Evolutionary conservation across 192 early-diverging fungal species (phyloP), one percentile per base, ranked within the genome.

Genomic region (Podila epicladia): DNA sequence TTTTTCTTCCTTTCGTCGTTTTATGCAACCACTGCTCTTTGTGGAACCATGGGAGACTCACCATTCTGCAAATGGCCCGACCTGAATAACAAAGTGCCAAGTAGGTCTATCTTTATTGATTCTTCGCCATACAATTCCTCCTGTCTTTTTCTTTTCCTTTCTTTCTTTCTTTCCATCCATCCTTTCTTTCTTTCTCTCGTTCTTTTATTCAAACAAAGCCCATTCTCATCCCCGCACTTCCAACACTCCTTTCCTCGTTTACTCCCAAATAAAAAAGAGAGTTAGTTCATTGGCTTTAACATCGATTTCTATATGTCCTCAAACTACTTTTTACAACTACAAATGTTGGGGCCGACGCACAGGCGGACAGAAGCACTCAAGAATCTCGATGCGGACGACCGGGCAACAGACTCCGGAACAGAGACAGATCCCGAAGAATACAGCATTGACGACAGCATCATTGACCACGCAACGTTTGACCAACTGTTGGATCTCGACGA

Each of bases 401-500:
- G 53, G 22, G 53, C 53, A 9, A 55, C 53, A 26, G 53, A 55
- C 9, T 55, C 53, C n/a, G 53, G 53, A 55, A 55, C 53, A 26
- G 53, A 55, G 53, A 55, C 53, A 2, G 53, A 55, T 55, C 53
- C 24, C 11, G 53, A 55, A n/a, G 53, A 55, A n/a, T 55, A 55
- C 5, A 38, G 58, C 3, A 8, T 29, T 2, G 67, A 48, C 24
- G 24, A 86, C 53, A 93, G 90, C 24, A 89, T 97, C 35, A 86
- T 96, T 51, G 94, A 97, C 67, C 87, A 92, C 50, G 78, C 82
- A 41, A 92, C 90, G n/a, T 97, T 97, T 85, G 92, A 96, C 69
- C 95, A 97, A 83, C 83, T 98, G 45, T 72, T 97, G 50, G 93
- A 95, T 28, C 96, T 97, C 95, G 96, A 97, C 80, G 95, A 96